phyloP scores from a whole-genome alignment of 2,329 filamentous ascomycete genomes.

The Emydomyces testavorans region DNA sequence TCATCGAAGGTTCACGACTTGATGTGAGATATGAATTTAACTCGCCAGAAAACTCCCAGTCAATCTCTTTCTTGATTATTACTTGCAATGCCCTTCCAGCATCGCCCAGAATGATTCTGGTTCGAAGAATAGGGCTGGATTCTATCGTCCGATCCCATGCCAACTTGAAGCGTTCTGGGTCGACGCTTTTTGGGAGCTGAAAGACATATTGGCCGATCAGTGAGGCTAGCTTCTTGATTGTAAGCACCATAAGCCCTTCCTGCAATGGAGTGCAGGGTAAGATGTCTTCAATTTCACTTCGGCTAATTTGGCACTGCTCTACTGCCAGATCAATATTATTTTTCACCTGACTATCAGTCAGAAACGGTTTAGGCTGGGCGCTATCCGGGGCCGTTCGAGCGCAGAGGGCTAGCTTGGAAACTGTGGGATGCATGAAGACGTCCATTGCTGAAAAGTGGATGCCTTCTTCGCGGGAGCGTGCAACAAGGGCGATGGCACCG shows the following conservation, averaged over 20 bases:
- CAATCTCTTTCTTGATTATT: too few relatives aligned
- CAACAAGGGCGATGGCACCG: constrained; percentile 6
- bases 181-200: too few relatives aligned
- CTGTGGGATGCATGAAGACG: constrained; percentile 21
- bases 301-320: constrained; percentile 8
- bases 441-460: constrained; percentile 7
- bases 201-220: too few relatives aligned
- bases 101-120: constrained; percentile 26
- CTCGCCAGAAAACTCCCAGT: too few relatives aligned
- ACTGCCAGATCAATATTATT: constrained; percentile 3
- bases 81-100: too few relatives aligned
- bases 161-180: constrained; percentile 26
- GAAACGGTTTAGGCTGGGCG: too few relatives aligned
- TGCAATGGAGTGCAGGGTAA: constrained; percentile 33
- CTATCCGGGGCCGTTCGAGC: too few relatives aligned
- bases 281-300: constrained; percentile 25
- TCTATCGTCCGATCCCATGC: constrained; percentile 31
- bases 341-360: too few relatives aligned
- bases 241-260: constrained; percentile 31
- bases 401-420: constrained; percentile 5
- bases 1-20: too few relatives aligned
- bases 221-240: too few relatives aligned
- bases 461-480: constrained; percentile 2
- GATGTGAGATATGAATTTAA: too few relatives aligned
- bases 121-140: constrained; percentile 34